phyloP scores from a whole-genome alignment of 1,284 basidiomycete species.

The Chiua sp. region DNA sequence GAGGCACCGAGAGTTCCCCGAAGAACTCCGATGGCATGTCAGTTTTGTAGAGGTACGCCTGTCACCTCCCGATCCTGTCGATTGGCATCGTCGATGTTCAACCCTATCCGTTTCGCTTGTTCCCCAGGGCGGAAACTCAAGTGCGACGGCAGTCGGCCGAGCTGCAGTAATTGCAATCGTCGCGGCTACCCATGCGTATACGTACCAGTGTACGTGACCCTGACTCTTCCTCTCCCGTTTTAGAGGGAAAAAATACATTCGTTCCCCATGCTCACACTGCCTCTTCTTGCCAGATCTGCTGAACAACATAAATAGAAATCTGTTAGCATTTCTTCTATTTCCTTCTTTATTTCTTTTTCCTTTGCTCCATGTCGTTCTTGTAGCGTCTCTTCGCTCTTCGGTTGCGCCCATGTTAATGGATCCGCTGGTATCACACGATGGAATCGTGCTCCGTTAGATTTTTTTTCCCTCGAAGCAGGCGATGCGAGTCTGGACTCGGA shows the following conservation, averaged over 20 bases:
- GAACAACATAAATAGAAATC: slow-evolving; percentile 40
- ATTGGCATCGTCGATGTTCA: slow-evolving; percentile 2
- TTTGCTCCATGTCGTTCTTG: slow-evolving; percentile 12
- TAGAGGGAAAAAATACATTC: slow-evolving; percentile 5
- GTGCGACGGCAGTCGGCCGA: slow-evolving; percentile 59
- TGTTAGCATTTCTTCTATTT: background rate
- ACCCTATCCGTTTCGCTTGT: background rate
- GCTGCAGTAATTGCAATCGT: slow-evolving; percentile 58
- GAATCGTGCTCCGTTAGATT: slow-evolving; percentile 15
- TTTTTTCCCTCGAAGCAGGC: slow-evolving; percentile 7
- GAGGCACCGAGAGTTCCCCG: slow-evolving; percentile 48
- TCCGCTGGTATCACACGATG: slow-evolving; percentile 27
- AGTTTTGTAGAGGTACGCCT: slow-evolving; percentile 57
- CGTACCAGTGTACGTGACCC: slow-evolving; percentile 55
- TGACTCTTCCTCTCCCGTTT: background rate
- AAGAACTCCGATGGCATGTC: slow-evolving; percentile 61
- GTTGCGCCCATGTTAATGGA: slow-evolving; percentile 18
- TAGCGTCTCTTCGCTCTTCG: slow-evolving; percentile 29
- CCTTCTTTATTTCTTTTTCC: background rate
- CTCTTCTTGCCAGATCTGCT: slow-evolving; percentile 23
- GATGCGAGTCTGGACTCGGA: slow-evolving; percentile 11
- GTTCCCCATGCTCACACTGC: slow-evolving; percentile 13
- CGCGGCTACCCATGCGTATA: slow-evolving; percentile 56
- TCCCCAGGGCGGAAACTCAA: slow-evolving; percentile 60
- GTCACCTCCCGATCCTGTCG: background rate